Conservation (phyloP, 768 basidiomycete genomes). For the Mycena amicta region DNA sequence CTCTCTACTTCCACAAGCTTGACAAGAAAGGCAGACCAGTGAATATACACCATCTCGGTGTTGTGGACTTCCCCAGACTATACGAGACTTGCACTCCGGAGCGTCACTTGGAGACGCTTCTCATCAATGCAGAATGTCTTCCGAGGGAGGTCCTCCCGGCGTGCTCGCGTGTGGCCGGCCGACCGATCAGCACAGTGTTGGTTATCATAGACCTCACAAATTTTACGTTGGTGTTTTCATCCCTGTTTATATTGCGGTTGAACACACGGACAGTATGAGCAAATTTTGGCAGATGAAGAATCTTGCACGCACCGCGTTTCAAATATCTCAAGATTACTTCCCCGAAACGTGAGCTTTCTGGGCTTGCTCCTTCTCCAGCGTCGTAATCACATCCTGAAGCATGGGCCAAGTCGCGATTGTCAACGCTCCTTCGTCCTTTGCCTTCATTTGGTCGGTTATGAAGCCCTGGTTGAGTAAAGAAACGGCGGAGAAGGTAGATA, state of each 20-base stretch:
- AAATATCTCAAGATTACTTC: constrained; percentile 78
- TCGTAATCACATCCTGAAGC: constrained; percentile 33
- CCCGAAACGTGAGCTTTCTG: constrained; percentile 63
- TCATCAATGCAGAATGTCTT: constrained; percentile 69
- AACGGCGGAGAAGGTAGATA: constrained; percentile 66
- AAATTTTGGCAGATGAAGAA: constrained; percentile 80
- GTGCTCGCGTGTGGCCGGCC: constrained; percentile 56
- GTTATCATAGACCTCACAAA: constrained; percentile 73
- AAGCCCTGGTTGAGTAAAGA: constrained; percentile 77
- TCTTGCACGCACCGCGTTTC: constrained; percentile 63
- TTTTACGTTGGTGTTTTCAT: no score
- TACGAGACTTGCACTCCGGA: constrained; percentile 61
- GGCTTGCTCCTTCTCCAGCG: not conserved
- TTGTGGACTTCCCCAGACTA: constrained; percentile 58
- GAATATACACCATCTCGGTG: constrained; percentile 66
- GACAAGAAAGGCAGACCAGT: constrained; percentile 70
- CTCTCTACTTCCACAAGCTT: constrained; percentile 81
- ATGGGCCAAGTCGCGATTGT: constrained; percentile 75
- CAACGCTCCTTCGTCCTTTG: constrained; percentile 74
- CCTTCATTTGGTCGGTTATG: constrained; percentile 69
- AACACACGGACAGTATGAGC: no score
- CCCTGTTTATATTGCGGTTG: no score
- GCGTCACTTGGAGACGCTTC: constrained; percentile 61
- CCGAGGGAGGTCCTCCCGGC: constrained; percentile 70
- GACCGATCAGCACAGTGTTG: constrained; percentile 51